Evolutionary conservation across 2,329 filamentous ascomycete species (phyloP), one percentile per base, ranked within the genome.

Genomic region (Pseudogymnoascus pannorum): DNA sequence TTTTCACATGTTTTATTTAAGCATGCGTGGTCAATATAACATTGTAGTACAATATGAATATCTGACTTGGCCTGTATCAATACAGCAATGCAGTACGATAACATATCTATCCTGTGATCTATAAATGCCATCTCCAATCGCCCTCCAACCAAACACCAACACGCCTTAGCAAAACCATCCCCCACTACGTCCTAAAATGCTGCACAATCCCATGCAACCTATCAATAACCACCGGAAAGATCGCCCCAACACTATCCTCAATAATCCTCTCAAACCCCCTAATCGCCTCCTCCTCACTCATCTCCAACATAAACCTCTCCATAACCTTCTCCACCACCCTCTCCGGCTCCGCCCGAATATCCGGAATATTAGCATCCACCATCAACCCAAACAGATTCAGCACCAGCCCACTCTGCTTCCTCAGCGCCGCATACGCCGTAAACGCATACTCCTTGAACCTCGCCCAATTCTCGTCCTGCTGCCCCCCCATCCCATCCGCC

Each of bases 401-500:
- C 40, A 99, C 95, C 65, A 99, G 79, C 68, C 93, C 95, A 16
- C 88, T 90, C 1, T 87, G 91, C 73, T 97, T 96, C 62, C 94
- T 85, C 44, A 99, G 78, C 0, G 94, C 92, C 1, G 89, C 91
- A 75, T 96, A 99, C 0, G 94, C 91, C 2, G 96, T 89, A 75
- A 96, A 97, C 73, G 92, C 96, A 74, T 97, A 96, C 69, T 95
- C 90, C 72, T 94, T 94, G 76, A 99, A 99, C 60, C 88, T 84
- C 44, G 87, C 80, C 74, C 96, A 99, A 64, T 95, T 87, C 20
- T 89, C 84, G 3, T 89, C 91, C 33, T 83, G 81, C 6, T 87
- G 82, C 11, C 94, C 94, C 40, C 95, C 95, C 91, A 99, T 97
- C 65, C 92, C 94, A 70, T 99, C 94, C 3, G 97, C 91, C 94